Evolutionary conservation across 2,329 filamentous ascomycete genomes (phyloP).

Genomic region (Escovopsis weberi): DNA sequence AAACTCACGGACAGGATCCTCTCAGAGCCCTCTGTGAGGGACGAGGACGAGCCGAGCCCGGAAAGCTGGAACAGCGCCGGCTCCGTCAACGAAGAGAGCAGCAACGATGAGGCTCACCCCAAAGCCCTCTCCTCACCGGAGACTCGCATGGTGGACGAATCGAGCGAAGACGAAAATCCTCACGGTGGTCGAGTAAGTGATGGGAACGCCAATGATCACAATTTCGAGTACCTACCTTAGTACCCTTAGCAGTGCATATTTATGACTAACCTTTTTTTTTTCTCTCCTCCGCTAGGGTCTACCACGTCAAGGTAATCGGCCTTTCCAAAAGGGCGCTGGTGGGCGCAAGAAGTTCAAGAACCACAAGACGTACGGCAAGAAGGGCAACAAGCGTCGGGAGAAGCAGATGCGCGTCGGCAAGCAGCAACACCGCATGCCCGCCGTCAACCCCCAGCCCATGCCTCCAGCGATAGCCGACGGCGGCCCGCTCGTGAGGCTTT

Average conservation of each 20-base stretch:
- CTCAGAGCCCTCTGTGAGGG: conserved; percentile 22
- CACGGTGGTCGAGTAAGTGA: conserved; percentile 14
- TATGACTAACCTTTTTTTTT: not conserved
- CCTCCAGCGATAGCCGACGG: conserved; percentile 28
- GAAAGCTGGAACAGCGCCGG: conserved; percentile 31
- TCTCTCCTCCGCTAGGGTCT: not conserved
- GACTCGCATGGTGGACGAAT: conserved; percentile 46
- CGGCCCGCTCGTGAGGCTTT: conserved; percentile 58
- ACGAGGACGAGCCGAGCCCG: conserved; percentile 34
- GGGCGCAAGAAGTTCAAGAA: conserved; percentile 34
- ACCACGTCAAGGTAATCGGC: conserved; percentile 7
- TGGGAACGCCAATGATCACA: too few relatives aligned
- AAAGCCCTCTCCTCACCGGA: conserved; percentile 14
- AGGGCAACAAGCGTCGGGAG: conserved; percentile 31
- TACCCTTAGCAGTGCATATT: not conserved
- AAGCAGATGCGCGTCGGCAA: conserved; percentile 26
- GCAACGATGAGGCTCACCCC: conserved; percentile 32
- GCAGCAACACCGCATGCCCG: conserved; percentile 18
- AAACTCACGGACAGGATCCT: conserved; percentile 33
- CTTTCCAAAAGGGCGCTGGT: conserved; percentile 14
- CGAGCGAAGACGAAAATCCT: conserved; percentile 37
- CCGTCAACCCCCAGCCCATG: conserved; percentile 21
- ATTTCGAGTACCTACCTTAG: too few relatives aligned
- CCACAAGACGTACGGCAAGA: conserved; percentile 33
- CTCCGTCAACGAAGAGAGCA: conserved; percentile 36